phyloP scores from a whole-genome alignment of 2,329 filamentous ascomycete species.

The Lojkania enalia region DNA sequence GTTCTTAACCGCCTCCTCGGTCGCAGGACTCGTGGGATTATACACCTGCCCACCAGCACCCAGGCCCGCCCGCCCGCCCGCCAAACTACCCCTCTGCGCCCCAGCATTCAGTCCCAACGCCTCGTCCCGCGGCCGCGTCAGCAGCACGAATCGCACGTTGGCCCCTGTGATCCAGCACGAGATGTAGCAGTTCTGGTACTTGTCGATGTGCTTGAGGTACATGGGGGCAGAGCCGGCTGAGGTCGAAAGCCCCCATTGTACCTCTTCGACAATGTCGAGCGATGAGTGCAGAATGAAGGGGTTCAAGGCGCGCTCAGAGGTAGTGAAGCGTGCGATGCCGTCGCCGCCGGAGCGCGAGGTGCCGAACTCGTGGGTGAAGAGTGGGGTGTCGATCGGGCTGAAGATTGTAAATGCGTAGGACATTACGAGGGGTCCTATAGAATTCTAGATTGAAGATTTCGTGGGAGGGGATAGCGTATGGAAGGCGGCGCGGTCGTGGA shows the following conservation, averaged over 20 bases:
- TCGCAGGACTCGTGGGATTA: constrained; percentile 86
- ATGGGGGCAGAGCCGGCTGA: constrained; percentile 52
- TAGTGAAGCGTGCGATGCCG: constrained; percentile 83
- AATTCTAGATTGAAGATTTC: constrained; percentile 2
- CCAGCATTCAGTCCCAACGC: constrained; percentile 26
- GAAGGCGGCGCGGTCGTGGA: not conserved
- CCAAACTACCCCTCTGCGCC: constrained; percentile 34
- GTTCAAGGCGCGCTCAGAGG: constrained; percentile 90
- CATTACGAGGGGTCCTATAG: constrained; percentile 60
- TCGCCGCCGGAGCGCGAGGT: constrained; percentile 96
- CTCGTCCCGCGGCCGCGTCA: constrained; percentile 72
- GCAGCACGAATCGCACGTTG: constrained; percentile 90
- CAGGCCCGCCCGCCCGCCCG: constrained; percentile 33
- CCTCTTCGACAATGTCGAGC: constrained; percentile 92
- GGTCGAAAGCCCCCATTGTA: constrained; percentile 73
- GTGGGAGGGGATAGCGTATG: not conserved
- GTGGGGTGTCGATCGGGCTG: constrained; percentile 90
- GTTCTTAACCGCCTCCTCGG: constrained; percentile 91
- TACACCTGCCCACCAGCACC: constrained; percentile 56
- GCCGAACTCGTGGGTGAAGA: constrained; percentile 97
- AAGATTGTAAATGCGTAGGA: constrained; percentile 99
- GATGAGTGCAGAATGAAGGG: constrained; percentile 96
- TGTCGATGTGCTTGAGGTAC: constrained; percentile 96
- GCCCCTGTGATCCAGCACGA: constrained; percentile 92
- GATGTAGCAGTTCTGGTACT: constrained; percentile 94